Evolutionary conservation across 176 grass and related monocot genomes (phyloP), one percentile per base, ranked within the genome.

Genomic region (Raddia guianensis): DNA sequence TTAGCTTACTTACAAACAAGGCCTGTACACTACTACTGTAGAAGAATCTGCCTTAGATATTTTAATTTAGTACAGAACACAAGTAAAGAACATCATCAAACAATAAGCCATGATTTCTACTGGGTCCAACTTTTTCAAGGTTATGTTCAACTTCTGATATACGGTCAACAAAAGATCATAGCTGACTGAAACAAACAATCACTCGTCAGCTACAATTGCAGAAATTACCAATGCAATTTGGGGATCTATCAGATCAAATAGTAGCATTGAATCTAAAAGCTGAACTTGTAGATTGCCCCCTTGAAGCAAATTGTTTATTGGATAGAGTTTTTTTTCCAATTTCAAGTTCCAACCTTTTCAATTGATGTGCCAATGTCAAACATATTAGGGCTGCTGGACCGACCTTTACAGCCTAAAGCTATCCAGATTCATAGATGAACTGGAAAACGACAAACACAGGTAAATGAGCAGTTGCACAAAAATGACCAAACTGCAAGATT

Each of bases 341-440:
- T 47, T 81, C 2, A 40, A 40, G 37, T 40, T 40, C 4, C 37
- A 40, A 40, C 37, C 1, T 40, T 63, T 76, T 80, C 1, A 54
- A 44, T 48, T 47, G 12, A 45, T 40, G 20, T 2, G 45, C 79
- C 19, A 78, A 59, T 27, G 27, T 27, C 27, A 27, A 27, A 27
- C 27, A 27, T 27, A 27, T 27, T 27, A 27, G 27, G 27, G 27
- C 27, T 1, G 27, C 27, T 27, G 20, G 57, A 65, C 53, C 63
- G 49, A 78, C 27, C n/a, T 78, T 62, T n/a, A 27, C 45, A 53
- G 2, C 66, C 68, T 49, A 49, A 70, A 49, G 21, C 7, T 66
- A 65, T 20, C 19, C 27, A 27, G 12, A 43, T n/a, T 21, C 11
- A 35, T 57, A 85, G 64, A 81, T 76, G 51, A 81, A 50, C 53